phyloP scores from a whole-genome alignment of 2,329 filamentous ascomycete species.

The Herpotrichia juniperi region DNA sequence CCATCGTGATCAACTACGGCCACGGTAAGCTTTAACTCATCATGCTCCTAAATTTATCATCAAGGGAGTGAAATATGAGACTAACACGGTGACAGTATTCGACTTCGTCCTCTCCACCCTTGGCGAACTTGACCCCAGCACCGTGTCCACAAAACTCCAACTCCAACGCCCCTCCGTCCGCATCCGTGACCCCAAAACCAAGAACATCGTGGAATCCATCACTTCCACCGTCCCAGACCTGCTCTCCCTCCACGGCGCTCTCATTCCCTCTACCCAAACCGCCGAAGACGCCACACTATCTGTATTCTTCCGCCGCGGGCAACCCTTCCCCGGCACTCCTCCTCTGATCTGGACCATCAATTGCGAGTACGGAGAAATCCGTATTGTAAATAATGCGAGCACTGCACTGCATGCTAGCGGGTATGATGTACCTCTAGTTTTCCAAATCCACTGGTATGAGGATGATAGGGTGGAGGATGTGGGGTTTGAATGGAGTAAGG shows the following conservation, averaged over 20 bases:
- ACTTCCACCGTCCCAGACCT: slow-evolving; percentile 55
- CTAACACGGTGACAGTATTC: slow-evolving; percentile 25
- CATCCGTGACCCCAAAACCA: slow-evolving; percentile 17
- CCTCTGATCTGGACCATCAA: slow-evolving; percentile 57
- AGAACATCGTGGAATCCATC: slow-evolving; percentile 35
- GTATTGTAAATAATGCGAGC: slow-evolving; percentile 32
- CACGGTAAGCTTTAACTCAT: slow-evolving; percentile 27
- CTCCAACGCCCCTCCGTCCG: slow-evolving; percentile 53
- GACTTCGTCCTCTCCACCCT: slow-evolving; percentile 55
- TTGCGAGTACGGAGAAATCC: slow-evolving; percentile 48
- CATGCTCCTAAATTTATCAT: not conserved
- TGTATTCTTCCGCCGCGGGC: slow-evolving; percentile 55
- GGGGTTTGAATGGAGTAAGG: slow-evolving; percentile 49
- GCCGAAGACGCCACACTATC: slow-evolving; percentile 50
- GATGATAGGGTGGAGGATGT: slow-evolving; percentile 54
- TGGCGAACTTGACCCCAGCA: slow-evolving; percentile 49
- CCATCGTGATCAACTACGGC: slow-evolving; percentile 41
- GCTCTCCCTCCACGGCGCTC: slow-evolving; percentile 45
- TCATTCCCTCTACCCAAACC: slow-evolving; percentile 25
- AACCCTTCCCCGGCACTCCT: slow-evolving; percentile 56
- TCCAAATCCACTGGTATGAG: slow-evolving; percentile 59
- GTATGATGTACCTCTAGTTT: slow-evolving; percentile 43
- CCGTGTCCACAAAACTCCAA: slow-evolving; percentile 50
- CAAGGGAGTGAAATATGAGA: not conserved
- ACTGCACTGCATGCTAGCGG: slow-evolving; percentile 23